Evolutionary conservation across 768 basidiomycete genomes (phyloP).

Genomic region (Amanita molliuscula): DNA sequence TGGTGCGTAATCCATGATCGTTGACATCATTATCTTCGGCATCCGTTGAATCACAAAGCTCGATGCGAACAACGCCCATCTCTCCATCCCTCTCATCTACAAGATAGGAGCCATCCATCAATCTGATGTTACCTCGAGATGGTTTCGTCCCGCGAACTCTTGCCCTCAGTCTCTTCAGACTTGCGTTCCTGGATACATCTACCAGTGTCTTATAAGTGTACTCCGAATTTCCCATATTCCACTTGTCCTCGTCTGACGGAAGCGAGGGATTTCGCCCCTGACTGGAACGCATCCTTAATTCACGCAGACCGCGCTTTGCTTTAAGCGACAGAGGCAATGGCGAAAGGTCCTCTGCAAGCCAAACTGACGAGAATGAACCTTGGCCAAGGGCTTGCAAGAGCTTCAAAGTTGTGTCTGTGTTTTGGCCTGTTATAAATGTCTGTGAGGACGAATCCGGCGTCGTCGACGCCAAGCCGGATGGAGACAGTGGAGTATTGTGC

Average conservation of each 20-base stretch:
- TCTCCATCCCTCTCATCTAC: conserved; percentile 20
- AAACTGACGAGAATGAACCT: conserved; percentile 69
- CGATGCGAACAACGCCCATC: conserved; percentile 14
- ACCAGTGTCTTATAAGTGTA: neutral
- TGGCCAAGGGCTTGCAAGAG: conserved; percentile 51
- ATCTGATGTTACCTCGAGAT: conserved; percentile 13
- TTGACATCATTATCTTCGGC: neutral
- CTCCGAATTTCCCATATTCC: neutral
- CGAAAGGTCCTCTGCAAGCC: conserved; percentile 54
- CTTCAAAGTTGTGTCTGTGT: conserved; percentile 24
- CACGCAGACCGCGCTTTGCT: conserved; percentile 30
- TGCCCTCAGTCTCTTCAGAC: conserved; percentile 16
- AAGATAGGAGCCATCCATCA: conserved; percentile 11
- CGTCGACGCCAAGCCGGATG: conserved; percentile 5
- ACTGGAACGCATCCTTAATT: conserved; percentile 22
- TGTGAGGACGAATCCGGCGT: conserved; percentile 4
- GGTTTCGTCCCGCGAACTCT: conserved; percentile 17
- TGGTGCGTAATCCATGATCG: conserved; percentile 4
- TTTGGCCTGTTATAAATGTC: conserved; percentile 10
- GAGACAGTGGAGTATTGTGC: neutral
- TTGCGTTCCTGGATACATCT: conserved; percentile 5
- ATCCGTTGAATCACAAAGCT: neutral
- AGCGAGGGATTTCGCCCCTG: conserved; percentile 1
- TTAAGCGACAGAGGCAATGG: conserved; percentile 31
- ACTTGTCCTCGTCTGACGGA: neutral